These are phyloP conservation scores for Verruconis gallopava DNA, from an alignment of 2,329 filamentous ascomycete genomes.

Conservation along the genomic window DNA sequence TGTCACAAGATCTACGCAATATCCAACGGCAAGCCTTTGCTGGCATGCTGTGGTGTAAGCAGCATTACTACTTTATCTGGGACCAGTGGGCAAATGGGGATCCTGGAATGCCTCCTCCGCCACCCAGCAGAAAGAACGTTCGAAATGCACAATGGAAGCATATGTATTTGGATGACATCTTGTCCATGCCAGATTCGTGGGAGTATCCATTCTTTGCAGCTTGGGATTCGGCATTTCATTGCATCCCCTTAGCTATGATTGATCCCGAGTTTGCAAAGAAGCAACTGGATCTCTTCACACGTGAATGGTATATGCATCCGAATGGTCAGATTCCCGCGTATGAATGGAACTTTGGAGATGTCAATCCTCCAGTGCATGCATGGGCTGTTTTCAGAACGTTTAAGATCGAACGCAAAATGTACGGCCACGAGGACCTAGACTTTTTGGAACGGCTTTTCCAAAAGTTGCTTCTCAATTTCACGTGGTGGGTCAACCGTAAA, in stretches of 20 bases:
- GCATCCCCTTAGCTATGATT: conserved; percentile 91
- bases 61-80: conserved; percentile 94
- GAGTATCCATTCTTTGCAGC: conserved; percentile 97
- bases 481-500: conserved; percentile 98
- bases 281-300: conserved; percentile 86
- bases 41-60: conserved; percentile 98
- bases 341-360: conserved; percentile 97
- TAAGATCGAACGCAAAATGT: conserved; percentile 97
- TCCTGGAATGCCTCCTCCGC: conserved; percentile 75
- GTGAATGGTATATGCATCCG: conserved; percentile 98
- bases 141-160: conserved; percentile 89
- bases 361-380: conserved; percentile 91
- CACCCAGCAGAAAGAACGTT: conserved; percentile 62
- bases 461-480: conserved; percentile 90
- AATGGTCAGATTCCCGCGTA: conserved; percentile 89
- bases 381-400: conserved; percentile 94
- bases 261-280: conserved; percentile 98
- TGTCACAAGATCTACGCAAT: conserved; percentile 85
- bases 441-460: conserved; percentile 95
- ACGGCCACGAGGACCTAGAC: conserved; percentile 85
- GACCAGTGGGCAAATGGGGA: conserved; percentile 97
- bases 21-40: conserved; percentile 90
- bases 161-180: conserved; percentile 83
- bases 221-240: conserved; percentile 96
- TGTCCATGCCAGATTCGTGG: conserved; percentile 98